These are phyloP conservation scores for Aspergillus persii DNA, from an alignment of 2,329 filamentous ascomycete species.

Conservation along the genomic window DNA sequence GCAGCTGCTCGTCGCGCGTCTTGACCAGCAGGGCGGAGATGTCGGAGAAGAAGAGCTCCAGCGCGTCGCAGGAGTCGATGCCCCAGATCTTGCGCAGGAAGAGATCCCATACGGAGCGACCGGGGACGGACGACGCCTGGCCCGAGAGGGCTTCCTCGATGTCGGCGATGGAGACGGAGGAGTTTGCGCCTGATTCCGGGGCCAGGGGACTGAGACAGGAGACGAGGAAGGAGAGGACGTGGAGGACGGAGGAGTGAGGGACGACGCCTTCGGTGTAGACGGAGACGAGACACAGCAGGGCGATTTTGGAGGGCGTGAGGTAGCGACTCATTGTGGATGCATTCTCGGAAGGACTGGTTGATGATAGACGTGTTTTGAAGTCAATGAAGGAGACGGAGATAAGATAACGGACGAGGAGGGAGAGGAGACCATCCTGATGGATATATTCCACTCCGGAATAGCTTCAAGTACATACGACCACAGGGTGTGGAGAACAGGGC, in stretches of 20 bases:
- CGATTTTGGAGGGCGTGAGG: conserved; percentile 84
- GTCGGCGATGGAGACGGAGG: conserved; percentile 41
- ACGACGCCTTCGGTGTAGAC: conserved; percentile 74
- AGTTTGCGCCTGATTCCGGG: conserved; percentile 23
- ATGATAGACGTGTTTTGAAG: no score
- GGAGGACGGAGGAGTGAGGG: conserved; percentile 67
- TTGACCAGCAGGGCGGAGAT: conserved; percentile 60
- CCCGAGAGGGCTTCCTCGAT: conserved; percentile 48
- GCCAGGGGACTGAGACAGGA: conserved; percentile 59
- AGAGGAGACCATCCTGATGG: no score
- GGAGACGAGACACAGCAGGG: conserved; percentile 74
- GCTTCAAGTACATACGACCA: no score
- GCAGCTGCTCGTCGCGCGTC: conserved; percentile 59
- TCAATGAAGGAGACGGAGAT: no score
- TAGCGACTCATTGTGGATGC: conserved; percentile 66
- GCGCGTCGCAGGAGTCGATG: conserved; percentile 74
- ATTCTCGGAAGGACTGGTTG: no score
- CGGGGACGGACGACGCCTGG: conserved; percentile 59
- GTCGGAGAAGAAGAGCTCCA: conserved; percentile 72
- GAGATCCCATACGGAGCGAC: conserved; percentile 80
- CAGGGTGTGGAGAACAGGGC: no score
- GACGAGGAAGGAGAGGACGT: conserved; percentile 76
- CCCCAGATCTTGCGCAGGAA: conserved; percentile 80
- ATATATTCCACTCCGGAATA: no score
- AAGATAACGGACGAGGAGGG: no score